Evolutionary conservation across 306 rosid species (phyloP).

Genomic region (Mimosa pudica): DNA sequence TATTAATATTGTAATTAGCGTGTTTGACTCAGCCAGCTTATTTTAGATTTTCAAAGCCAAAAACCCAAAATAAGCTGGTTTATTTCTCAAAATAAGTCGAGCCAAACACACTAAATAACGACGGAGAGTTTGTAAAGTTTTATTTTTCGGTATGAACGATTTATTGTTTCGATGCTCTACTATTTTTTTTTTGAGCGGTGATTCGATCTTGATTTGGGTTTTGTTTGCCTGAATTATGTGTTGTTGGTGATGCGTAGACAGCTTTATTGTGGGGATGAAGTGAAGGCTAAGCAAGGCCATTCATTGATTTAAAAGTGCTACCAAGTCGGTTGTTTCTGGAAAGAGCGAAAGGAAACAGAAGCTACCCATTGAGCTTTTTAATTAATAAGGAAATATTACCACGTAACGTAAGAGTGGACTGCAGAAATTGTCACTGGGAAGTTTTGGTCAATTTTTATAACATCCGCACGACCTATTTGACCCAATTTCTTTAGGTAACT

Average conservation of each 20-base stretch:
- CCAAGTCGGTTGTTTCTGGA: not conserved
- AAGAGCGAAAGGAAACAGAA: not conserved
- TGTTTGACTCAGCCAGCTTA: no score
- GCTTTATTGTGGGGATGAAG: not conserved
- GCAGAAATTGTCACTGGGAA: not conserved
- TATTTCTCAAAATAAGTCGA: no score
- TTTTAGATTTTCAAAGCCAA: no score
- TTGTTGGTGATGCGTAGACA: not conserved
- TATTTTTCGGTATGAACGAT: constrained; percentile 1
- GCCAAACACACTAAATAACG: no score
- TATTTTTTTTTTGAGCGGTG: not conserved
- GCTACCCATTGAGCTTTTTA: not conserved
- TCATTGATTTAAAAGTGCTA: not conserved
- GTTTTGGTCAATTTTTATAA: not conserved
- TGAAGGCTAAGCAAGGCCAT: constrained; percentile 2
- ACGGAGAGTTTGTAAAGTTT: not conserved
- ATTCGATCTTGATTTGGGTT: not conserved
- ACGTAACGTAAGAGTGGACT: not conserved
- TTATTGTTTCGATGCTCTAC: not conserved
- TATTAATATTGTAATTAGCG: constrained; percentile 19
- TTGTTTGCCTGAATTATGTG: not conserved
- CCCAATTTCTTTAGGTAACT: not conserved
- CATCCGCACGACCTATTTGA: not conserved
- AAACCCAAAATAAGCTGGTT: no score
- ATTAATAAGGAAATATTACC: not conserved